Conservation (phyloP, 2,329 filamentous ascomycete species). For the Neonectria ditissima region DNA sequence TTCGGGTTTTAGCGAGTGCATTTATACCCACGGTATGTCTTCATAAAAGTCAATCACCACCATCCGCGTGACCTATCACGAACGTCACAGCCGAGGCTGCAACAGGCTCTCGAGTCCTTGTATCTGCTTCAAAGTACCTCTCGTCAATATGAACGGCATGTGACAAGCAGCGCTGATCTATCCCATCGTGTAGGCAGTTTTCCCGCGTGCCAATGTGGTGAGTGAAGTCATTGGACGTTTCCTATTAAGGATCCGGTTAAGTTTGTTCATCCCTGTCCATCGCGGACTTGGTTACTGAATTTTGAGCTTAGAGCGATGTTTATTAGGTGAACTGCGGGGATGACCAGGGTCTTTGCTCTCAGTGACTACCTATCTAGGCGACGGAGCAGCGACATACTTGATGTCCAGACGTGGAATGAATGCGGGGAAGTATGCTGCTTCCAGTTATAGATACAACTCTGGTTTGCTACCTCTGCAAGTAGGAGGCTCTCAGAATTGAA, state of each 20-base stretch:
- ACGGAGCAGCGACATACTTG: slow-evolving; percentile 3
- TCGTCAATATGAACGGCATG: neutral
- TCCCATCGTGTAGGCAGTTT: neutral
- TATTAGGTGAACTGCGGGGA: slow-evolving; percentile 9
- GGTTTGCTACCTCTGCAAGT: no score
- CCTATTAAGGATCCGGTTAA: slow-evolving; percentile 7
- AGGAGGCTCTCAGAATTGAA: no score
- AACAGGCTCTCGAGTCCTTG: neutral
- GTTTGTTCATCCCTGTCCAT: slow-evolving; percentile 8
- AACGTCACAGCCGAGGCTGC: slow-evolving; percentile 5
- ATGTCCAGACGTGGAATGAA: slow-evolving; percentile 13
- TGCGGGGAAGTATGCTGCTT: slow-evolving; percentile 17
- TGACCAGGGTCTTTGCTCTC: slow-evolving; percentile 18
- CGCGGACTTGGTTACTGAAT: slow-evolving; percentile 5
- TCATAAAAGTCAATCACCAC: neutral
- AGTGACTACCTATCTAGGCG: slow-evolving; percentile 6
- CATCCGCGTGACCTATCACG: neutral
- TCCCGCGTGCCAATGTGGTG: neutral
- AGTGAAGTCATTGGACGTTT: neutral
- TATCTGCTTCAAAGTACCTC: neutral
- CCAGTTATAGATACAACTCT: slow-evolving; percentile 1
- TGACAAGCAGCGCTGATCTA: neutral
- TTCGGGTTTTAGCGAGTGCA: no score
- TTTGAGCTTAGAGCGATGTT: slow-evolving; percentile 9
- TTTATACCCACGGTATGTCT: neutral